These are phyloP conservation scores for Brassica balearica DNA, from an alignment of 441 rosid species.

Conservation along the genomic window DNA sequence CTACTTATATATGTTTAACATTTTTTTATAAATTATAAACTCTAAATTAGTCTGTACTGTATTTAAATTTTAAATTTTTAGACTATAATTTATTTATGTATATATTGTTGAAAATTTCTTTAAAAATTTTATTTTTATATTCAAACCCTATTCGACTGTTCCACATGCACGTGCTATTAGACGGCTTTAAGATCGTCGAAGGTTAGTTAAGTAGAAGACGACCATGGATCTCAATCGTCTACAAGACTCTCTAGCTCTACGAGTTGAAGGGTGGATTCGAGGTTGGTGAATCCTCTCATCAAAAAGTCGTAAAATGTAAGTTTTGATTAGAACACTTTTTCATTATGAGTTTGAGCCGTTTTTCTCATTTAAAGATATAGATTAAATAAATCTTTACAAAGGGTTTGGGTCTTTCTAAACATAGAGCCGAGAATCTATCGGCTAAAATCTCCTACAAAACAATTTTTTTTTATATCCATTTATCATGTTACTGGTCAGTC, in stretches of 20 bases:
- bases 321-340: too few species aligned
- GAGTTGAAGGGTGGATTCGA: background rate
- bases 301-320: background rate
- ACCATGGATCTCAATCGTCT: background rate
- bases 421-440: background rate
- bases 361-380: background rate
- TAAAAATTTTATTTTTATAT: too few species aligned
- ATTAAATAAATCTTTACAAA: background rate
- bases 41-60: too few species aligned
- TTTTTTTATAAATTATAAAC: too few species aligned
- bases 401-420: background rate
- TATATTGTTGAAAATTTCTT: too few species aligned
- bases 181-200: background rate
- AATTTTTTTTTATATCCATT: too few species aligned
- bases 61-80: too few species aligned
- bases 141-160: too few species aligned
- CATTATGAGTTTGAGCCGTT: background rate
- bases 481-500: too few species aligned
- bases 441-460: background rate
- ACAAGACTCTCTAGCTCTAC: background rate
- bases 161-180: too few species aligned
- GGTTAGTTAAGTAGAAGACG: background rate
- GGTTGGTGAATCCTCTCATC: background rate
- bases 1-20: too few species aligned
- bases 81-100: too few species aligned